phyloP scores from a whole-genome alignment of 768 basidiomycete genomes.

The Tulasnella calospora region DNA sequence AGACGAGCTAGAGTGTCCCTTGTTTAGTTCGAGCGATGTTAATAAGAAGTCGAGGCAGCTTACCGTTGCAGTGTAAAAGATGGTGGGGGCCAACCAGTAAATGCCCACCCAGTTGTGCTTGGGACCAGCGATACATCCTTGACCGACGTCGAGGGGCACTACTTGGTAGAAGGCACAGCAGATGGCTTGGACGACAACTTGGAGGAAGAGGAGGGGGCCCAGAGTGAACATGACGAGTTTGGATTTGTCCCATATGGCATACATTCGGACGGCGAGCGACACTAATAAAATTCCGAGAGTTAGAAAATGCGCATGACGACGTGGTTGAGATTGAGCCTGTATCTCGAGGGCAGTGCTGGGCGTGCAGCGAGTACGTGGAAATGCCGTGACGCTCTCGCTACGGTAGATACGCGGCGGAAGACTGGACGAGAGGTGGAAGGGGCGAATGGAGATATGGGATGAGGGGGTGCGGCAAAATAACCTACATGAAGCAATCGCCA shows the following conservation, averaged over 20 bases:
- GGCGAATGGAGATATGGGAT: background rate
- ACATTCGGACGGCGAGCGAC: slow-evolving; percentile 71
- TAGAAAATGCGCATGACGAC: background rate
- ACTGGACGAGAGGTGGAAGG: background rate
- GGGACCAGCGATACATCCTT: slow-evolving; percentile 84
- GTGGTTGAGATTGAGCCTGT: background rate
- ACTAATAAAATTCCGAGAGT: slow-evolving; percentile 35
- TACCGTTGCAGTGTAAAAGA: slow-evolving; percentile 67
- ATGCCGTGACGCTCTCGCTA: background rate
- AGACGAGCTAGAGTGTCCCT: slow-evolving; percentile 43
- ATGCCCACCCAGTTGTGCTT: slow-evolving; percentile 76
- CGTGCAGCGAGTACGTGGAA: background rate
- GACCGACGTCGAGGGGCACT: slow-evolving; percentile 64
- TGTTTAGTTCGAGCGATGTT: background rate
- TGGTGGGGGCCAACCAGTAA: slow-evolving; percentile 75
- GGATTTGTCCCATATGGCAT: slow-evolving; percentile 70
- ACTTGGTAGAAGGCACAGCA: slow-evolving; percentile 73
- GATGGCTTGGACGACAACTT: slow-evolving; percentile 67
- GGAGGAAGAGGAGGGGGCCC: slow-evolving; percentile 56
- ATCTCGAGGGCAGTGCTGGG: background rate
- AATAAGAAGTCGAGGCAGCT: slow-evolving; percentile 28
- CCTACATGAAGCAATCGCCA: slow-evolving; percentile 63
- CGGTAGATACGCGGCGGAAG: background rate
- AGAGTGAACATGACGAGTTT: slow-evolving; percentile 52
- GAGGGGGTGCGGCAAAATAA: background rate